Evolutionary conservation across 768 basidiomycete species (phyloP).

Genomic region (Pisolithus tinctorius): DNA sequence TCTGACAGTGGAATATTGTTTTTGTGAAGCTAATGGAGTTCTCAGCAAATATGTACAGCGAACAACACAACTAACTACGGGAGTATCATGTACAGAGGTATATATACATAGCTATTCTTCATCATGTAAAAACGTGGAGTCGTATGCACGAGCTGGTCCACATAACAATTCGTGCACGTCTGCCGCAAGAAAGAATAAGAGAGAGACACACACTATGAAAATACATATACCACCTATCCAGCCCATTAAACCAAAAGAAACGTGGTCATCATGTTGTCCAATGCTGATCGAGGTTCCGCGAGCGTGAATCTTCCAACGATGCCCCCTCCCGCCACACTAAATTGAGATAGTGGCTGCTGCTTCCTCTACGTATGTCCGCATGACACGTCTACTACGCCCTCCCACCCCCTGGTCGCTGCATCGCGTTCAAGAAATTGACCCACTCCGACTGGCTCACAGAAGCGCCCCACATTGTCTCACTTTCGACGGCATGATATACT

Average conservation of each 20-base stretch:
- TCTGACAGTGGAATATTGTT: no score
- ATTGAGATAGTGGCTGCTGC: not conserved
- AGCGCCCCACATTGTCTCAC: constrained; percentile 67
- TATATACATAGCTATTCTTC: no score
- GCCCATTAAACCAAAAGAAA: not conserved
- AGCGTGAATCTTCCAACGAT: not conserved
- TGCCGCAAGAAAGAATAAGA: not conserved
- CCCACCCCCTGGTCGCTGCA: constrained; percentile 40
- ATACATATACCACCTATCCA: not conserved
- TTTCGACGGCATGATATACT: constrained; percentile 48
- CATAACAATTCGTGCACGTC: no score
- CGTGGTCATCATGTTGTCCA: not conserved
- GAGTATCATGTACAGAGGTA: no score
- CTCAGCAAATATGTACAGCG: no score
- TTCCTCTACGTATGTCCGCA: not conserved
- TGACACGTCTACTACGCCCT: constrained; percentile 8
- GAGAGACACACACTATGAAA: not conserved
- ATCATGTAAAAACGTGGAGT: no score
- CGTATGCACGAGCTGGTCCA: no score
- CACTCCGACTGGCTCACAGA: constrained; percentile 75
- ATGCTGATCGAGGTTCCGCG: no score
- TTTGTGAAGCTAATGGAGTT: no score
- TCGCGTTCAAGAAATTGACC: constrained; percentile 57
- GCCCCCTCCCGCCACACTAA: not conserved
- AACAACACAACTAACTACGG: no score